phyloP scores from a whole-genome alignment of 495 filamentous ascomycete species.

The Amorphotheca resinae region DNA sequence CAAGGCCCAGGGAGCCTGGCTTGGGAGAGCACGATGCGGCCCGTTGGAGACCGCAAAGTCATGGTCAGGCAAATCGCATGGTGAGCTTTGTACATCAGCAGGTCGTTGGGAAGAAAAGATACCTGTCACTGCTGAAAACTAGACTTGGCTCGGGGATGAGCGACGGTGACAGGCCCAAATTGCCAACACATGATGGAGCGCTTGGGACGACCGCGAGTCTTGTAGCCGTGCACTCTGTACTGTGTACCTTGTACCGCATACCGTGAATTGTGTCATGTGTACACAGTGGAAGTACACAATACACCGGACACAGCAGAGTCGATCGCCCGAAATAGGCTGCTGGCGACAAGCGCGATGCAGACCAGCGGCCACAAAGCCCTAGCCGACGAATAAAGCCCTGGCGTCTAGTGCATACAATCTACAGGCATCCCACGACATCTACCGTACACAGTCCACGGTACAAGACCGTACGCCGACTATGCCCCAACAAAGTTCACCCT shows the following conservation, averaged over 20 bases:
- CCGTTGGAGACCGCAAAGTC: slow-evolving; percentile 12
- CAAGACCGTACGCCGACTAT: too few relatives aligned
- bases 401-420: slow-evolving; percentile 18
- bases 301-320: too few relatives aligned
- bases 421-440: slow-evolving; percentile 1
- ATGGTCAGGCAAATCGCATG: slow-evolving; percentile 10
- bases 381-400: slow-evolving; percentile 17
- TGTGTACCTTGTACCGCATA: too few relatives aligned
- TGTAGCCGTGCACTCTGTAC: background rate
- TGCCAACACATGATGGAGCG: background rate
- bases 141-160: slow-evolving; percentile 11
- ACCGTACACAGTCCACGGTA: too few relatives aligned
- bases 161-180: slow-evolving; percentile 1
- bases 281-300: too few relatives aligned
- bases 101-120: slow-evolving; percentile 1
- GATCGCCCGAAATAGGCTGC: slow-evolving; percentile 16
- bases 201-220: background rate
- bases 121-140: slow-evolving; percentile 18
- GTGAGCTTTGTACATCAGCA: slow-evolving; percentile 1
- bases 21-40: slow-evolving; percentile 12
- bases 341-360: slow-evolving; percentile 20
- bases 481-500: too few relatives aligned
- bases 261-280: too few relatives aligned
- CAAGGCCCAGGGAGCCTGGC: too few relatives aligned
- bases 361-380: slow-evolving; percentile 1